Base-by-base conservation (phyloP, 2,329 filamentous ascomycete species). In the Sphaceloma murrayae region DNA sequence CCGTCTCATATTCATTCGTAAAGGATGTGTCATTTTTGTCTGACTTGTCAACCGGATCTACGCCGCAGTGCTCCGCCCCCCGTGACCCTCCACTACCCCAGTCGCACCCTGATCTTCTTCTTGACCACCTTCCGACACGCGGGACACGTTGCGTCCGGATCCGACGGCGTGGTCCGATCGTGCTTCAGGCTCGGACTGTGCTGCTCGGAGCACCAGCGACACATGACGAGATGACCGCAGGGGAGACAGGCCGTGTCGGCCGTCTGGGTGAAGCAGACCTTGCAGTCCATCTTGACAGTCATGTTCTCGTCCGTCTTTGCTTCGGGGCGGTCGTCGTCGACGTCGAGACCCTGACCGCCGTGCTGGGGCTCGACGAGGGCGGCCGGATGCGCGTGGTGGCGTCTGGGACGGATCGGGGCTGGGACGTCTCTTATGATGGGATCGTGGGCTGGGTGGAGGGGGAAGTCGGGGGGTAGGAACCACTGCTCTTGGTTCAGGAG, bases 171-270 rank as follows among this genome's bases (percentile, higher is more conserved):
- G n/a, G 61, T 65, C 26, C 50, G 49, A 52, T 68, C 65, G 19
- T 58, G 53, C 46, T 62, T 56, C 53, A 61, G 61, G 1, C 64
- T 59, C 2, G 70, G 70, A 24, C 69, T 62, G 33, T 68, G 64
- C 39, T 70, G 63, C 39, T 72, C 68, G 2, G 69, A 70, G 50
- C 72, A 75, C 70, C 70, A 75, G 29, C 64, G 58, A 52, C 72
- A 75, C 62, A 75, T 69, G 24, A 69, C 63, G 49, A 73, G 62
- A 54, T 75, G 72, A 0, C 72, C 72, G 48, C 72, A 76, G 1
- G 72, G 72, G 26, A 75, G 51, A 13, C 72, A 58, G 2, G 68
- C 71, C 5, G 68, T 67, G 48, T 74, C 68, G 1, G 73, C 68
- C 2, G 69, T 38, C 52, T 75, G 72, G 7, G 62, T 62, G 51